Evolutionary conservation across 805 yeast species (phyloP), one percentile per base, ranked within the genome.

Genomic region (Lipomyces orientalis): DNA sequence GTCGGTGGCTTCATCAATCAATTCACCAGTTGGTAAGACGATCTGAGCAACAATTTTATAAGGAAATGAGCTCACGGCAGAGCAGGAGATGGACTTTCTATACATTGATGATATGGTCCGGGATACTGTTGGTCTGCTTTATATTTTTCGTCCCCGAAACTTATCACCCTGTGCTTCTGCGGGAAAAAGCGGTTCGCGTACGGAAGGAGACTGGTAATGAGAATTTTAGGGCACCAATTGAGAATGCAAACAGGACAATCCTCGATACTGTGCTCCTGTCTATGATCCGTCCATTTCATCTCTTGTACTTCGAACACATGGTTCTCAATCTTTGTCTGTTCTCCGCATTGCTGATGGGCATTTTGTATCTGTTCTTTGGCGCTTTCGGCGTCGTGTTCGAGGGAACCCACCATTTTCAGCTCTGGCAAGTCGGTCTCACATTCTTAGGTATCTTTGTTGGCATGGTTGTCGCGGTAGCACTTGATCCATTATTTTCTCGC

Each of bases 151-250:
- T 64, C n/a, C 69, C 69, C 76, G 78, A 82, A 79, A 78, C 79
- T 9, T 83, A 80, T 67, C 78, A 75, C 9, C 78, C 78, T n/a
- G 72, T 73, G 0, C 88, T 91, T 59, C 82, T 91, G 68, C 87
- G 88, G 73, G 81, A 76, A 55, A 85, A 88, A 75, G 97, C 97
- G 19, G 79, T 78, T 62, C 83, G 77, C 75, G 76, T 92, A 73
- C 86, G 97, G 81, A 84, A 85, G 74, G 89, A 88, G 76, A 90
- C 97, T 7, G 93, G 95, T 55, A 90, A 93, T 77, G 82, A 83
- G 67, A 90, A 90, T 74, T 90, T 91, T 70, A 91, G 91, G 91
- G 91, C 98, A 22, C 96, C 90, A 79, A 95, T 90, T 77, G 98
- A 93, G 77, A 94, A 94, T 35, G 87, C 86, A 76, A 90, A 91